Base-by-base conservation (phyloP, 352 stramenopile genomes). In the Phytopythium vexans region DNA sequence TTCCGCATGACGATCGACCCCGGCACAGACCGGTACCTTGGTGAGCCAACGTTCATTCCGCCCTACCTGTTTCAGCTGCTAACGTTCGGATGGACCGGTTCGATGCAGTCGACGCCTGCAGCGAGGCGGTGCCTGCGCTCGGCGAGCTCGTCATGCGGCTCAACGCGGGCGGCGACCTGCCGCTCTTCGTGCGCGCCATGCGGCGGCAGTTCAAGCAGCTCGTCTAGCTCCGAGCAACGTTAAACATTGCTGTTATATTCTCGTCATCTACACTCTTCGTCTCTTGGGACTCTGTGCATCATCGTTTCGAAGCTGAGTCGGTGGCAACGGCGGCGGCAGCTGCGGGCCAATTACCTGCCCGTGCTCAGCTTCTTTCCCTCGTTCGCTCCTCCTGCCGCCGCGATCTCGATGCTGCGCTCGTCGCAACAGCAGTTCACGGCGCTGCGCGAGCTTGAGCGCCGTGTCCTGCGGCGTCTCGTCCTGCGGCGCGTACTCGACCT, bases 171-270 rank as follows among this genome's bases (percentile, higher is more conserved):
- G 74, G 77, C 35, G 77, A 94, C 59, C 74, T 94, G 44, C 80
- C 83, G 39, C 66, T 72, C 21, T 88, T 94, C 56, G 80, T 94
- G 27, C 81, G 79, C 40, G 74, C 75, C 36, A 94, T 94, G 81
- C 81, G 83, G 1, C 79, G 77, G 37, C 60, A 87, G 58, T 93
- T 91, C 56, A 88, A 88, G 60, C 67, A 78, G 57, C 53, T 86
- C n/a, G 64, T 80, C 51, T 80, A 70, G 49, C 48, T 44, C 46
- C 27, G 21, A 14, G 45, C 45, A 14, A 9, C 34, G 14, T 10
- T 7, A 41, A 36, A 6, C 6, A 12, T 14, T 7, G 39, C 14
- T 14, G 8, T 41, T 12, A 35, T 41, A 39, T 14, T 27, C 21
- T 27, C 21, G 21, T 27, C 21, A 27, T 27, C 21, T 27, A 27